These are phyloP conservation scores for Tylopilus vinaceipallidus DNA, from an alignment of 768 basidiomycete species.

Conservation along the genomic window DNA sequence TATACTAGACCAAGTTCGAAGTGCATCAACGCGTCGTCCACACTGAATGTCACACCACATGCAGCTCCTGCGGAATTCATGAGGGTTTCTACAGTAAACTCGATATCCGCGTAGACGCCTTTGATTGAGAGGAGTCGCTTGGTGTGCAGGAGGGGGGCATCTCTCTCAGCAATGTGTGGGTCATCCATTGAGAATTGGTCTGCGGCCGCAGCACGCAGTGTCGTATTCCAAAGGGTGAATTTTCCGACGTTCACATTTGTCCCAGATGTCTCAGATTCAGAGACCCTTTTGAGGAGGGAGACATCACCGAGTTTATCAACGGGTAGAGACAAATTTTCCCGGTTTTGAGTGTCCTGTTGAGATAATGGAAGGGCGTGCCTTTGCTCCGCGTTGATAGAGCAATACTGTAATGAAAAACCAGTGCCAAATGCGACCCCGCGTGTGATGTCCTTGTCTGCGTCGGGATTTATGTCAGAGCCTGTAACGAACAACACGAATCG, in stretches of 20 bases:
- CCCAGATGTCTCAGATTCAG: slow-evolving; percentile 30
- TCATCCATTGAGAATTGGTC: slow-evolving; percentile 69
- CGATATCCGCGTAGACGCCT: slow-evolving; percentile 30
- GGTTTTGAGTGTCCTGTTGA: slow-evolving; percentile 39
- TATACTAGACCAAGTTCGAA: slow-evolving; percentile 71
- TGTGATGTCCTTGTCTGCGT: slow-evolving; percentile 59
- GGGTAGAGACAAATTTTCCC: slow-evolving; percentile 55
- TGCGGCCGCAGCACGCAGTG: slow-evolving; percentile 60
- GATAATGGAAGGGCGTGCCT: slow-evolving; percentile 14
- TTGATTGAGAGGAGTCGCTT: slow-evolving; percentile 45
- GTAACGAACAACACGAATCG: slow-evolving; percentile 68
- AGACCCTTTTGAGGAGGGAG: slow-evolving; percentile 39
- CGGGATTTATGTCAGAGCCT: slow-evolving; percentile 77
- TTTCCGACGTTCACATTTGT: slow-evolving; percentile 43
- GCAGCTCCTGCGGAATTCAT: slow-evolving; percentile 12
- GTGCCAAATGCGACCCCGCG: slow-evolving; percentile 66
- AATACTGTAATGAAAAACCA: slow-evolving; percentile 53
- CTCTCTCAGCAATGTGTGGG: slow-evolving; percentile 53
- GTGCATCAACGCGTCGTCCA: slow-evolving; percentile 51
- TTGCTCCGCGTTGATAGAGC: slow-evolving; percentile 38
- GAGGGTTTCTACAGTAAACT: slow-evolving; percentile 13
- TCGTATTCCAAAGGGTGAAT: slow-evolving; percentile 45
- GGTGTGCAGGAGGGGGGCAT: slow-evolving; percentile 42
- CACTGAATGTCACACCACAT: slow-evolving; percentile 45
- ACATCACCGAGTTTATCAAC: slow-evolving; percentile 49